phyloP scores from a whole-genome alignment of 345 rosid species.

The Camelina neglecta region DNA sequence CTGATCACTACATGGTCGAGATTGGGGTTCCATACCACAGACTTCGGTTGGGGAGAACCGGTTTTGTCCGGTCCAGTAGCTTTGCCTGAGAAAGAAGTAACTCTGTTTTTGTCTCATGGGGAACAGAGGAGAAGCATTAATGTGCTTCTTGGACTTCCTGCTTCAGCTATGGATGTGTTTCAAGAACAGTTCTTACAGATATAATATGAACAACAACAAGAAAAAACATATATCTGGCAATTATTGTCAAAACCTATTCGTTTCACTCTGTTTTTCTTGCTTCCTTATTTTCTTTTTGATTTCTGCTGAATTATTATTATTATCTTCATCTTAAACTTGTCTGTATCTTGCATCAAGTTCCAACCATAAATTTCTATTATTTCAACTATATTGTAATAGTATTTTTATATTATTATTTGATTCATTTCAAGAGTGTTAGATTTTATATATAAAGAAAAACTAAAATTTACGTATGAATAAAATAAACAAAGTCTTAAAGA shows the following conservation, averaged over 20 bases:
- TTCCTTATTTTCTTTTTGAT: background rate
- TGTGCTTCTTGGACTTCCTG: slow-evolving; percentile 87
- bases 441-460: background rate
- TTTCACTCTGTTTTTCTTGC: slow-evolving; percentile 32
- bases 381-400: slow-evolving; percentile 15
- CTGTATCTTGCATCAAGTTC: slow-evolving; percentile 39
- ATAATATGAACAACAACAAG: slow-evolving; percentile 20
- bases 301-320: slow-evolving; percentile 34
- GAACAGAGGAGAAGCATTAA: slow-evolving; percentile 79
- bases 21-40: slow-evolving; percentile 74
- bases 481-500: slow-evolving; percentile 8
- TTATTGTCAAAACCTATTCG: slow-evolving; percentile 32
- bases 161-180: slow-evolving; percentile 74
- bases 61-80: slow-evolving; percentile 82
- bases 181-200: slow-evolving; percentile 56
- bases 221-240: slow-evolving; percentile 10
- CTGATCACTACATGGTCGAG: slow-evolving; percentile 91
- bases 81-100: slow-evolving; percentile 90
- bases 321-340: slow-evolving; percentile 36
- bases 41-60: slow-evolving; percentile 97
- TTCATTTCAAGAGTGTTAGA: background rate
- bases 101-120: slow-evolving; percentile 83
- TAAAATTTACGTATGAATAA: background rate
- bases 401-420: slow-evolving; percentile 6
- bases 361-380: slow-evolving; percentile 36